Percentiles rank a stretch among this genome's conserved stretches.
Conservation (phyloP, 345 rosid genomes). For the Draba incana region DNA sequence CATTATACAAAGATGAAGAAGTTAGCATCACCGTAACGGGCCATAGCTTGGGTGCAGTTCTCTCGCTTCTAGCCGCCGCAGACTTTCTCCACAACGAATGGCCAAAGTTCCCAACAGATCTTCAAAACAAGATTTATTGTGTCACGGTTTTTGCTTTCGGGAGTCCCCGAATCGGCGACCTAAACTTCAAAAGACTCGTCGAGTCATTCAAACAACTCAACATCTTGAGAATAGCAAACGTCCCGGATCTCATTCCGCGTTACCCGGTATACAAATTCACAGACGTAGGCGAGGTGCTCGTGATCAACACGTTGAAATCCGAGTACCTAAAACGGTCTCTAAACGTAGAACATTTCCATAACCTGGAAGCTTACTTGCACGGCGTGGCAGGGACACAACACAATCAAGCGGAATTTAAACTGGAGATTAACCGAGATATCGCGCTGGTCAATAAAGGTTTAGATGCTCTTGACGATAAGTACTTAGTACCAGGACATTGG, state of each 20-base stretch:
- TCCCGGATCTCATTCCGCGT: constrained; percentile 44
- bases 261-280: constrained; percentile 37
- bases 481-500: constrained; percentile 41
- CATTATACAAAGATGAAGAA: constrained; percentile 51
- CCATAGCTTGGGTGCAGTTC: constrained; percentile 63
- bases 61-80: constrained; percentile 54
- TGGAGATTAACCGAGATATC: constrained; percentile 40
- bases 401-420: constrained; percentile 24
- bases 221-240: constrained; percentile 44
- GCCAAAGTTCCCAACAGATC: constrained; percentile 30
- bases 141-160: constrained; percentile 52
- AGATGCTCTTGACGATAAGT: constrained; percentile 45
- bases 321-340: constrained; percentile 39
- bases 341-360: constrained; percentile 23
- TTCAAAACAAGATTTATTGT: constrained; percentile 19
- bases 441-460: constrained; percentile 40
- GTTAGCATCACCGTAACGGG: constrained; percentile 58
- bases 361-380: constrained; percentile 49
- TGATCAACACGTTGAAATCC: constrained; percentile 48
- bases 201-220: constrained; percentile 34
- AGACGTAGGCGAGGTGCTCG: constrained; percentile 45
- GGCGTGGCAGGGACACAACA: constrained; percentile 48
- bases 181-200: constrained; percentile 36
- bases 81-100: constrained; percentile 49
- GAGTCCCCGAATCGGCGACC: constrained; percentile 49